Evolutionary conservation across 148 eudicot species (phyloP).

Genomic region (Euryodendron excelsum): DNA sequence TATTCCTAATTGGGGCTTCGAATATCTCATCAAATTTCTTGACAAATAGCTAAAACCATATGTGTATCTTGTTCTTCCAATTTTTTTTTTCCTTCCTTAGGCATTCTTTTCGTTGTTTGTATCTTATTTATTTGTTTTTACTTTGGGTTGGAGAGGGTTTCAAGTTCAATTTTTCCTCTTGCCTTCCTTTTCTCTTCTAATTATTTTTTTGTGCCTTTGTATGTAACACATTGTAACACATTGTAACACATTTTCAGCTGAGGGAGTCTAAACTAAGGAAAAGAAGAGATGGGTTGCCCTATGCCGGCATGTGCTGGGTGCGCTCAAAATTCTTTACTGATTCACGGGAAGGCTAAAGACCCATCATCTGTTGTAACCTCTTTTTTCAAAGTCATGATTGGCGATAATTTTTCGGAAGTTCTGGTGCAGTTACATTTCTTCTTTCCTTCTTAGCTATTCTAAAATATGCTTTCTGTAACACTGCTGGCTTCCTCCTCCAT

Average conservation of each 20-base stretch:
- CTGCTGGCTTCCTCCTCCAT: too few relatives aligned
- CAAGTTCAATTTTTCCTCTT: too few relatives aligned
- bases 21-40: too few relatives aligned
- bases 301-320: constrained; percentile 49
- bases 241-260: neutral
- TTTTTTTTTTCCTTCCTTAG: too few relatives aligned
- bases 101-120: too few relatives aligned
- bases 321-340: constrained; percentile 30
- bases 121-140: too few relatives aligned
- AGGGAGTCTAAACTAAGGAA: neutral
- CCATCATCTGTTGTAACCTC: constrained; percentile 38
- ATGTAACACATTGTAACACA: too few relatives aligned
- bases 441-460: neutral
- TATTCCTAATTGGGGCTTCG: too few relatives aligned
- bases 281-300: constrained; percentile 16
- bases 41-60: too few relatives aligned
- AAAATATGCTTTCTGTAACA: too few relatives aligned
- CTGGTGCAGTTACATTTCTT: constrained; percentile 46
- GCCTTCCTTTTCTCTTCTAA: neutral
- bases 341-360: constrained; percentile 35
- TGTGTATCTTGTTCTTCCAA: too few relatives aligned
- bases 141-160: too few relatives aligned
- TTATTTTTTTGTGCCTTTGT: neutral
- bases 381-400: constrained; percentile 57
- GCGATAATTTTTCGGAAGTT: constrained; percentile 31